phyloP scores from a whole-genome alignment of 768 basidiomycete genomes.

The Amanita jacksonii region DNA sequence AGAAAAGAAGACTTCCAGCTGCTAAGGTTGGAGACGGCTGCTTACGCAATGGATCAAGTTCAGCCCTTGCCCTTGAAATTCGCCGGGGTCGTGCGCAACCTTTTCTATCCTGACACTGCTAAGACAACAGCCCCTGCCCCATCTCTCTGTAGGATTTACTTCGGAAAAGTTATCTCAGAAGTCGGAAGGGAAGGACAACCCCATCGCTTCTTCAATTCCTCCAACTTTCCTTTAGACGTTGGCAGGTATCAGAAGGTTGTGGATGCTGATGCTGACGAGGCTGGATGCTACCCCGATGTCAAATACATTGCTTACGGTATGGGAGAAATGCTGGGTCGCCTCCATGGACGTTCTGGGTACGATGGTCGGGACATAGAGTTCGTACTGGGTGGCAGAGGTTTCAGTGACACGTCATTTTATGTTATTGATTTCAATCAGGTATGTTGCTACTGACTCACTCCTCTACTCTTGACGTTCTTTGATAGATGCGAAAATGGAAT shows the following conservation, averaged over 20 bases:
- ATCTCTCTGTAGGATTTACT: constrained; percentile 20
- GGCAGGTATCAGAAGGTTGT: constrained; percentile 12
- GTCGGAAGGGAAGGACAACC: neutral
- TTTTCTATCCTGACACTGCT: constrained; percentile 14
- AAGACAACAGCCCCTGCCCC: constrained; percentile 7
- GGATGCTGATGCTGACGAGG: constrained; percentile 3
- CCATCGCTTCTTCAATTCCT: constrained; percentile 17
- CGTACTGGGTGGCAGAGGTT: constrained; percentile 17
- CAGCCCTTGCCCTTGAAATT: constrained; percentile 12
- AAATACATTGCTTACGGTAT: constrained; percentile 18
- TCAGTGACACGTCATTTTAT: constrained; percentile 12
- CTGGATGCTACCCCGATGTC: constrained; percentile 7
- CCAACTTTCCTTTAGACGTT: constrained; percentile 20
- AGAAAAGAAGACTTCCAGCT: neutral
- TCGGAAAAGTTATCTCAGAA: constrained; percentile 16
- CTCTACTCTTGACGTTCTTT: neutral
- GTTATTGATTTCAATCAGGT: constrained; percentile 26
- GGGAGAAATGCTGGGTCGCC: constrained; percentile 20
- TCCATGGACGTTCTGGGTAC: constrained; percentile 19
- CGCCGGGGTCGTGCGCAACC: constrained; percentile 9
- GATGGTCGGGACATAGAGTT: constrained; percentile 25
- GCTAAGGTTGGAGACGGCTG: constrained; percentile 8
- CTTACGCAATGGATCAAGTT: constrained; percentile 22
- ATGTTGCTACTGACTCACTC: neutral
- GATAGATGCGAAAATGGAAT: constrained; percentile 16